Conservation (phyloP, 495 filamentous ascomycete species). For the Pseudomonodictys pantanalensis region DNA sequence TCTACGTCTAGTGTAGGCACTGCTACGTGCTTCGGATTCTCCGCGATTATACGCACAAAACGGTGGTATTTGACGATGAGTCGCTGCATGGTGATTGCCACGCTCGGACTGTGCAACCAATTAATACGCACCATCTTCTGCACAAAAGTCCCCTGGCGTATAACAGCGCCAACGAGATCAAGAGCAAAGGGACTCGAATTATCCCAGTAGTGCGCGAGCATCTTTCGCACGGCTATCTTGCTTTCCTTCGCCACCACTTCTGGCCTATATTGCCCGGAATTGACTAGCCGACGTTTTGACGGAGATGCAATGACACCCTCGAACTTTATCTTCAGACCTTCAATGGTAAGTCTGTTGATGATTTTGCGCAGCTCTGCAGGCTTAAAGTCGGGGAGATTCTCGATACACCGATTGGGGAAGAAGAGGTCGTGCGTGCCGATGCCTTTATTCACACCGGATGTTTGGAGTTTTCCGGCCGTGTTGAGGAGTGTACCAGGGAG, state of each 20-base stretch:
- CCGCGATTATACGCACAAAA: slow-evolving; percentile 65
- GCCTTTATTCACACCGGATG: slow-evolving; percentile 8
- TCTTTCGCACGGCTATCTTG: slow-evolving; percentile 59
- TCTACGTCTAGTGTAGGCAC: slow-evolving; percentile 90
- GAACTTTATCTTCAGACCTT: neutral
- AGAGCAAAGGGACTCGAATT: slow-evolving; percentile 69
- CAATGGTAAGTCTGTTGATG: slow-evolving; percentile 4
- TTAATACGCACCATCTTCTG: slow-evolving; percentile 79
- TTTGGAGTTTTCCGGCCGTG: slow-evolving; percentile 4
- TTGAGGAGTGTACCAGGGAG: slow-evolving; percentile 26
- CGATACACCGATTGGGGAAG: slow-evolving; percentile 62
- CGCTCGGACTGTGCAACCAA: slow-evolving; percentile 69
- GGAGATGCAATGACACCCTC: neutral
- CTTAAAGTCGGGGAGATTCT: slow-evolving; percentile 5
- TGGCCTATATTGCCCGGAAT: slow-evolving; percentile 22
- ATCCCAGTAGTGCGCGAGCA: slow-evolving; percentile 79
- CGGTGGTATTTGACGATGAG: slow-evolving; percentile 66
- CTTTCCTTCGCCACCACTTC: slow-evolving; percentile 33
- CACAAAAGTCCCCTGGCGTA: slow-evolving; percentile 75
- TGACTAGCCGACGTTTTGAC: neutral
- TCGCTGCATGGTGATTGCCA: slow-evolving; percentile 62
- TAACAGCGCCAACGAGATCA: slow-evolving; percentile 74
- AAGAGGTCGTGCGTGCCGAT: slow-evolving; percentile 40
- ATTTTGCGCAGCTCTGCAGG: neutral
- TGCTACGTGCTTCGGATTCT: slow-evolving; percentile 52